phyloP scores from a whole-genome alignment of 768 basidiomycete genomes.

The Pisolithus orientalis region DNA sequence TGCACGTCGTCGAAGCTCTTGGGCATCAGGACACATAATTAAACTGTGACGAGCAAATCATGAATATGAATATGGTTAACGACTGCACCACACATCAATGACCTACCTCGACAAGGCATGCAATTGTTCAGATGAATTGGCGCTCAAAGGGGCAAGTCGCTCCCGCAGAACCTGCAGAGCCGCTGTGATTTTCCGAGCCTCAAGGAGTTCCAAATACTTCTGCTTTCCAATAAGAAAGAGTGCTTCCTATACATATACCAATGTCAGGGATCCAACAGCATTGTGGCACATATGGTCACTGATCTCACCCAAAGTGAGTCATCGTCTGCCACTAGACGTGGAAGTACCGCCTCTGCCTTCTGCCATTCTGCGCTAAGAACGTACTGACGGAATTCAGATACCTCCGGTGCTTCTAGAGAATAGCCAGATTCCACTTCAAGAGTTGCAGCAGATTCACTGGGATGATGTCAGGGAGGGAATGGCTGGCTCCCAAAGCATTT shows the following conservation, averaged over 20 bases:
- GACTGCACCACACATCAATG: conserved; percentile 4
- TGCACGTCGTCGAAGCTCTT: conserved; percentile 75
- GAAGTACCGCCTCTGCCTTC: conserved; percentile 65
- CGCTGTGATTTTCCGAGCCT: conserved; percentile 68
- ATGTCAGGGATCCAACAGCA: conserved; percentile 13
- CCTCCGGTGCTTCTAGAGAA: conserved; percentile 70
- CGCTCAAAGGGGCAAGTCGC: conserved; percentile 79
- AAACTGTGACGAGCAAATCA: conserved; percentile 41
- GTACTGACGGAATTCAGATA: conserved; percentile 73
- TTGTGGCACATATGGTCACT: conserved; percentile 18
- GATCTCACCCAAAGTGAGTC: conserved; percentile 59
- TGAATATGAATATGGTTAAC: conserved; percentile 16
- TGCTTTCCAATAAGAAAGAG: conserved; percentile 88
- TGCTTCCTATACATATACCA: conserved; percentile 50
- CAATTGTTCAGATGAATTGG: conserved; percentile 66
- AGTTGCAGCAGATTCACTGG: conserved; percentile 80
- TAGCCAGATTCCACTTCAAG: conserved; percentile 93
- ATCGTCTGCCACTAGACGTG: conserved; percentile 57
- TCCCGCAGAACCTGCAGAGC: conserved; percentile 84
- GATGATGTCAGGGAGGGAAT: conserved; percentile 11
- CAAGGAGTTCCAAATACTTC: conserved; percentile 92
- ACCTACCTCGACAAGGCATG: conserved; percentile 83
- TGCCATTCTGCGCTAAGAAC: conserved; percentile 79
- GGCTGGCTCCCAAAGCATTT: conserved; percentile 1
- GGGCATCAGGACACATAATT: conserved; percentile 87